These are phyloP conservation scores for Verbascum thapsus DNA, from an alignment of 257 asterid species.

Conservation along the genomic window DNA sequence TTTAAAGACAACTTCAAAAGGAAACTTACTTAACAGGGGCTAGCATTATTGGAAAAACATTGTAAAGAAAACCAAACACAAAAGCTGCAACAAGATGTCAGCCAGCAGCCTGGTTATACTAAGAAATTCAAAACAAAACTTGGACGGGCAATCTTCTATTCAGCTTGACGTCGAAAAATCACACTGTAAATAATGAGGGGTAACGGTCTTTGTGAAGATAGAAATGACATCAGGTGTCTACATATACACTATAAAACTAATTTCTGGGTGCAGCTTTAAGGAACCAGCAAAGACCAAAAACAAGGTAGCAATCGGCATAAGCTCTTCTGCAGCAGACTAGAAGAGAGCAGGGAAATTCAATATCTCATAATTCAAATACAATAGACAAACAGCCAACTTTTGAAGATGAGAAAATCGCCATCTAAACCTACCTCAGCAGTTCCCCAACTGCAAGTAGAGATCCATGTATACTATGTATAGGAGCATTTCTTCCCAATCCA, in stretches of 20 bases:
- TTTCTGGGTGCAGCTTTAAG: slow-evolving; percentile 11
- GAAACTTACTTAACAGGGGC: slow-evolving; percentile 9
- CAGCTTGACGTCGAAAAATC: slow-evolving; percentile 7
- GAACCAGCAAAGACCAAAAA: slow-evolving; percentile 19
- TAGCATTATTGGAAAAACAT: slow-evolving; percentile 12
- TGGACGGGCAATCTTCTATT: neutral
- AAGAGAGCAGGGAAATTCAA: slow-evolving; percentile 10
- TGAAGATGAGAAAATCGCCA: slow-evolving; percentile 29
- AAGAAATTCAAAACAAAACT: neutral
- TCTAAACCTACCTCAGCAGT: slow-evolving; percentile 77
- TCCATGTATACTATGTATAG: slow-evolving; percentile 96
- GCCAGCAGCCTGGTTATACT: neutral
- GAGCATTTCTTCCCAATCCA: slow-evolving; percentile 89
- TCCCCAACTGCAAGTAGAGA: slow-evolving; percentile 99
- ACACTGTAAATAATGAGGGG: neutral
- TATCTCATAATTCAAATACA: slow-evolving; percentile 11
- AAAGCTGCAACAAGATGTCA: slow-evolving; percentile 26
- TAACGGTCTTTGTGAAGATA: neutral
- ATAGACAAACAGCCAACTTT: slow-evolving; percentile 23
- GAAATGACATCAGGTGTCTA: neutral
- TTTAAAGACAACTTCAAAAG: neutral
- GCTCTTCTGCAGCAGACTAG: slow-evolving; percentile 16
- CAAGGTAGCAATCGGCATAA: slow-evolving; percentile 5
- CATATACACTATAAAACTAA: neutral
- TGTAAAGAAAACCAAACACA: slow-evolving; percentile 8